These are phyloP conservation scores for Fusarium camptoceras DNA, from an alignment of 2,329 filamentous ascomycete species.

Conservation along the genomic window DNA sequence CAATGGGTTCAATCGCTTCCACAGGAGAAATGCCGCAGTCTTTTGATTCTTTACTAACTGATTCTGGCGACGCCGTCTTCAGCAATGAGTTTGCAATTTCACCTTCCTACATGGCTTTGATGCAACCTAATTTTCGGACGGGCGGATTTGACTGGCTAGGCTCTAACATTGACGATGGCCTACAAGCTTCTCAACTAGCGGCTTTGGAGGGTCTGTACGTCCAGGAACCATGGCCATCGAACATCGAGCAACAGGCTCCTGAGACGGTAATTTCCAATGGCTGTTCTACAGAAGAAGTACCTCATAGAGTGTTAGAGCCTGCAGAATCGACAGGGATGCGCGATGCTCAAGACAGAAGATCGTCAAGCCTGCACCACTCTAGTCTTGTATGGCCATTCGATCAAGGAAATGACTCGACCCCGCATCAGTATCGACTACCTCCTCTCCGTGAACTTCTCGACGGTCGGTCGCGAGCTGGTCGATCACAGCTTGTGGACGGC, in stretches of 20 bases:
- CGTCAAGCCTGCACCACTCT: neutral
- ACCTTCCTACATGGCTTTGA: neutral
- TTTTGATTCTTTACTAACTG: neutral
- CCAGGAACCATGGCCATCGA: neutral
- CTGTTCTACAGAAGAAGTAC: accelerated
- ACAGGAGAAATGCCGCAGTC: neutral
- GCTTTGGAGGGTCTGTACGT: neutral
- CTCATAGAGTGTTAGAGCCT: neutral
- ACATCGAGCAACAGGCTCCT: neutral
- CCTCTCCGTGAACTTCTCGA: neutral
- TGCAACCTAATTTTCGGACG: neutral
- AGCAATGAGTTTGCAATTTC: neutral
- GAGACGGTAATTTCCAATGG: neutral
- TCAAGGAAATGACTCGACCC: neutral
- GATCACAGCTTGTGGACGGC: neutral
- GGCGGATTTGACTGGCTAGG: constrained; percentile 1
- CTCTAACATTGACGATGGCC: neutral
- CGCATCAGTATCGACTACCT: neutral
- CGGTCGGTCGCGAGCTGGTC: neutral
- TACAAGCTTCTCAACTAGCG: neutral
- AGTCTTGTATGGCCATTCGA: constrained; percentile 5
- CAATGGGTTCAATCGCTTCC: neutral
- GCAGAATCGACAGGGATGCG: neutral
- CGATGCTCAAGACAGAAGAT: neutral
- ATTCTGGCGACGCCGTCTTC: neutral